A percentile compares a stretch with the other conserved stretches of the same genome.
Evolutionary conservation across 306 rosid genomes (phyloP).

Genomic region (Fragaria ananassa): DNA sequence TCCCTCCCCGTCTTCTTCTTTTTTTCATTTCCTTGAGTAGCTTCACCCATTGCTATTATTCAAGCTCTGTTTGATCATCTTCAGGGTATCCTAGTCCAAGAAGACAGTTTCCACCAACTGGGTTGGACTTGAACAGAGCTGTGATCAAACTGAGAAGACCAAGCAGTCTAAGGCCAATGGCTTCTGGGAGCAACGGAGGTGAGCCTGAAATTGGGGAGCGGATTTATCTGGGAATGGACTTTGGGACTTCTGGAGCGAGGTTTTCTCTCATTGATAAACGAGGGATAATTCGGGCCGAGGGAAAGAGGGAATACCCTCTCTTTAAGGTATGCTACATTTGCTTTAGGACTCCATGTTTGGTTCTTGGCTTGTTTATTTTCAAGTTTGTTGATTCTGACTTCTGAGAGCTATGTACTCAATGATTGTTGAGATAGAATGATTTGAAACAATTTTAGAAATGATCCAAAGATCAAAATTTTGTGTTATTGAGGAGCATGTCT

Average conservation of each 20-base stretch:
- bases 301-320: conserved; percentile 61
- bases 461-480: not conserved
- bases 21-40: not conserved
- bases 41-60: not conserved
- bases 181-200: conserved; percentile 22
- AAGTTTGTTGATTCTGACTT: not conserved
- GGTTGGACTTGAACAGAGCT: conserved; percentile 17
- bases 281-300: conserved; percentile 61
- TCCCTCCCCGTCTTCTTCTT: not conserved
- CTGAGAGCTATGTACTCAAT: not conserved
- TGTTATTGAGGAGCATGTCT: not conserved
- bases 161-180: conserved; percentile 39
- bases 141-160: conserved; percentile 5
- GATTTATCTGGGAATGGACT: conserved; percentile 88
- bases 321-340: conserved; percentile 44
- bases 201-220: conserved; percentile 27
- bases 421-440: not conserved
- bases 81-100: conserved; percentile 22
- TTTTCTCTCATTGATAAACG: conserved; percentile 64
- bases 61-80: conserved; percentile 14
- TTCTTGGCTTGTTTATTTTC: not conserved
- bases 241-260: conserved; percentile 90
- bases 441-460: not conserved
- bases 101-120: conserved; percentile 30
- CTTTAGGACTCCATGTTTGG: not conserved